Conservation (phyloP, 2,329 filamentous ascomycete genomes). For the Cryphonectria naterciae region DNA sequence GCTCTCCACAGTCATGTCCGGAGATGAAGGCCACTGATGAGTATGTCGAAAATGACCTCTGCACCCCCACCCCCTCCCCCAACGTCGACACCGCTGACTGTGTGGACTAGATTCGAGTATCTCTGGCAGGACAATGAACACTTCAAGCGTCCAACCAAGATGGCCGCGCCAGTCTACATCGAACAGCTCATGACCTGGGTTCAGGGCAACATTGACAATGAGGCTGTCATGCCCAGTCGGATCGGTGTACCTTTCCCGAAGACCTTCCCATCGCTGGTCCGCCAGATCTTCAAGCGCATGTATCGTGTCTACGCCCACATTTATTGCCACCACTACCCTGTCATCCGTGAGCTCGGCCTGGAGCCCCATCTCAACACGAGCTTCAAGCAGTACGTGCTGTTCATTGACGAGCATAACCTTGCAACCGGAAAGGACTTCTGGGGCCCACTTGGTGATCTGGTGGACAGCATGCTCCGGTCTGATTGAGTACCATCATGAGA, state of each 20-base stretch:
- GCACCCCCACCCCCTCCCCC: background rate
- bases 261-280: conserved; percentile 83
- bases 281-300: conserved; percentile 98
- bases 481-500: conserved; percentile 58
- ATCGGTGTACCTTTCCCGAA: conserved; percentile 96
- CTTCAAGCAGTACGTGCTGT: conserved; percentile 99
- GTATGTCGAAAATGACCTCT: conserved; percentile 52
- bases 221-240: conserved; percentile 90
- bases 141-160: conserved; percentile 96
- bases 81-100: background rate
- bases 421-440: conserved; percentile 96
- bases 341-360: conserved; percentile 90
- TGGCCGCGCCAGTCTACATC: conserved; percentile 96
- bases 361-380: conserved; percentile 98
- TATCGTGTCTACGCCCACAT: conserved; percentile 99
- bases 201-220: conserved; percentile 92
- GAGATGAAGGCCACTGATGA: conserved; percentile 99
- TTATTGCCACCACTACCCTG: conserved; percentile 99
- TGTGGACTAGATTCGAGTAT: conserved; percentile 79
- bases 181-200: conserved; percentile 98
- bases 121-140: conserved; percentile 96
- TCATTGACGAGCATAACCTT: conserved; percentile 94
- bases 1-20: conserved; percentile 93
- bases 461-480: conserved; percentile 96
- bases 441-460: conserved; percentile 91